Conservation (phyloP, 345 rosid species). For the Syzygium aromaticum region DNA sequence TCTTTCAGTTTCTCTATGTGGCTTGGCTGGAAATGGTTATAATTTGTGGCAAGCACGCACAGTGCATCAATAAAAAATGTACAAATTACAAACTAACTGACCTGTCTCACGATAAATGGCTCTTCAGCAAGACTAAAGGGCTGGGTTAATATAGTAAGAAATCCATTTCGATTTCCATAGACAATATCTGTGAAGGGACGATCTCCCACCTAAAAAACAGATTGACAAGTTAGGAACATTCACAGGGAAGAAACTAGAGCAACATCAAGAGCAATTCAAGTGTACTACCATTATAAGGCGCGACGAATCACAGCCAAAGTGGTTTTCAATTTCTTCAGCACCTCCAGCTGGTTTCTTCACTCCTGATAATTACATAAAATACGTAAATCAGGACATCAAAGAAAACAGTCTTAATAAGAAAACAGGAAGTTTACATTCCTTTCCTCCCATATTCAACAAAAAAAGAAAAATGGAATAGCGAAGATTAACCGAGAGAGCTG, state of each 20-base stretch:
- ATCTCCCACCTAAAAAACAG: slow-evolving; percentile 74
- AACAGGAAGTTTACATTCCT: not conserved
- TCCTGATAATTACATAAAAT: slow-evolving; percentile 20
- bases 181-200: slow-evolving; percentile 91
- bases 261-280: slow-evolving; percentile 5
- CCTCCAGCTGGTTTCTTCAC: slow-evolving; percentile 94
- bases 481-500: not conserved
- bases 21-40: not conserved
- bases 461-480: not conserved
- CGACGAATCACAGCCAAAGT: slow-evolving; percentile 80
- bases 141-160: slow-evolving; percentile 66
- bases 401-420: not conserved
- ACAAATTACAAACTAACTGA: slow-evolving; percentile 17
- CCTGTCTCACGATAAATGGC: slow-evolving; percentile 95
- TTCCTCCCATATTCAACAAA: not conserved
- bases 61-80: not conserved
- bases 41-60: not conserved
- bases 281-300: slow-evolving; percentile 71
- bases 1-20: not conserved
- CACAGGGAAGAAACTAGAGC: not conserved
- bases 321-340: slow-evolving; percentile 89
- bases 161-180: slow-evolving; percentile 80
- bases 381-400: not conserved
- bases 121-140: slow-evolving; percentile 78
- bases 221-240: slow-evolving; percentile 8